Base-by-base conservation (phyloP, 768 basidiomycete genomes). In the Fomitopsis pulvina region DNA sequence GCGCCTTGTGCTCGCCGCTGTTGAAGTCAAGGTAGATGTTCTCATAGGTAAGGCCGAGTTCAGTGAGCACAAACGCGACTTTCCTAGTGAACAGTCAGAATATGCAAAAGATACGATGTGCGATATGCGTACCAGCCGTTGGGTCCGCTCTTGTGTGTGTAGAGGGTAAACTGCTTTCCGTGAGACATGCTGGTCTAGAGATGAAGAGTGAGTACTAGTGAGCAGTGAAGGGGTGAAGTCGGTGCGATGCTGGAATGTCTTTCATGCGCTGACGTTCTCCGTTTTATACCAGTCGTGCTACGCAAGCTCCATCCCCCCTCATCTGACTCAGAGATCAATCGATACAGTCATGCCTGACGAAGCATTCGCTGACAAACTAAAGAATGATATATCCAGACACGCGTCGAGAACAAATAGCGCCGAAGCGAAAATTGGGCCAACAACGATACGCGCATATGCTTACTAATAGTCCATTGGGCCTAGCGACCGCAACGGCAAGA, bases 31-130 rank as follows among this genome's bases (percentile, higher is more conserved):
- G 52, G 53, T 53, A 54, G 27, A 57, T 43, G 41, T 50, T 30
- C 51, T 65, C 59, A 58, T 62, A 65, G 11, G 53, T 51, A 21
- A 65, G 53, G 5, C 60, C 62, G 40, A 63, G 63, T 50, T 63
- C 60, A 20, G 56, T 56, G 25, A 63, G 54, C 14, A 63, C 57
- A 44, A 60, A 47, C 20, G 59, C 59, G 30, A 59, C 56, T 30
- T 63, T 63, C 56, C 60, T 60, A 37, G 14, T 18, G 34, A 37
- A 14, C 5, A 18, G 4, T 12, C 5, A 37, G 14, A 14, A 18
- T 8, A 32, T 12, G 34, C 18, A 12, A 37, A 37, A 21, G 10
- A 20, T 41, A 22, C 25, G 16, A 6, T 6, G 16, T n/a, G n/a
- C n/a, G n/a, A n/a, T n/a, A 4, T 2, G 49, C 52, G 43, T 22